Evolutionary conservation across 805 yeast genomes (phyloP).

Genomic region (Saccharomyces eubayanus): DNA sequence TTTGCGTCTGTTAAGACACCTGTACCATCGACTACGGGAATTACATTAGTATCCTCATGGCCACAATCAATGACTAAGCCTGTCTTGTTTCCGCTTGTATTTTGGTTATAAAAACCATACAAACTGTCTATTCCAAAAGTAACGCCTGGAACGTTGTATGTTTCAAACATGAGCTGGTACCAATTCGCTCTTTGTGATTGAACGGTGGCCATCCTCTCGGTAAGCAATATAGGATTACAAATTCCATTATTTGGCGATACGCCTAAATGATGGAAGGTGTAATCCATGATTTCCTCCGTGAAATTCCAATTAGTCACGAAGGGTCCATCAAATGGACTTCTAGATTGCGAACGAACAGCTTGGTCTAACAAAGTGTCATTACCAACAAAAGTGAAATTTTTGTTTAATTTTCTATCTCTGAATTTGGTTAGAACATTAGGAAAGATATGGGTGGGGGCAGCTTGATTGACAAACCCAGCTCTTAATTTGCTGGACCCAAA

Average conservation of each 20-base stretch:
- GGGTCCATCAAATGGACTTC: constrained; percentile 81
- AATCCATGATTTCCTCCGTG: constrained; percentile 74
- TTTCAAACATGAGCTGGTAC: constrained; percentile 81
- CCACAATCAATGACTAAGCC: constrained; percentile 84
- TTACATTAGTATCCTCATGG: constrained; percentile 68
- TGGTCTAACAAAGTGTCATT: constrained; percentile 71
- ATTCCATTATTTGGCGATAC: constrained; percentile 48
- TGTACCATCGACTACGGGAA: constrained; percentile 70
- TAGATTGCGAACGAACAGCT: constrained; percentile 56
- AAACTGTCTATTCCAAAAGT: constrained; percentile 78
- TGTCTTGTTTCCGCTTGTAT: constrained; percentile 29
- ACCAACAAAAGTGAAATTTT: constrained; percentile 67
- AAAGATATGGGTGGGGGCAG: constrained; percentile 51
- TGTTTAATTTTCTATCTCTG: constrained; percentile 65
- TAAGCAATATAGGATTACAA: constrained; percentile 71
- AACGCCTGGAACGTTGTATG: constrained; percentile 64
- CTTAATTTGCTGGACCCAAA: constrained; percentile 60
- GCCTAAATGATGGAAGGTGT: constrained; percentile 70
- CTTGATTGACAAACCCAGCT: constrained; percentile 46
- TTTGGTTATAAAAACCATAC: constrained; percentile 68
- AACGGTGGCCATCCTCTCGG: constrained; percentile 70
- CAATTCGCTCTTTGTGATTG: constrained; percentile 59
- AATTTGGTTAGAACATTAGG: constrained; percentile 63
- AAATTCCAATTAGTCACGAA: constrained; percentile 89
- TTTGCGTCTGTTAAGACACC: constrained; percentile 63